phyloP scores from a whole-genome alignment of 371 early-diverging fungal species.

The Phascolomyces articulosus region DNA sequence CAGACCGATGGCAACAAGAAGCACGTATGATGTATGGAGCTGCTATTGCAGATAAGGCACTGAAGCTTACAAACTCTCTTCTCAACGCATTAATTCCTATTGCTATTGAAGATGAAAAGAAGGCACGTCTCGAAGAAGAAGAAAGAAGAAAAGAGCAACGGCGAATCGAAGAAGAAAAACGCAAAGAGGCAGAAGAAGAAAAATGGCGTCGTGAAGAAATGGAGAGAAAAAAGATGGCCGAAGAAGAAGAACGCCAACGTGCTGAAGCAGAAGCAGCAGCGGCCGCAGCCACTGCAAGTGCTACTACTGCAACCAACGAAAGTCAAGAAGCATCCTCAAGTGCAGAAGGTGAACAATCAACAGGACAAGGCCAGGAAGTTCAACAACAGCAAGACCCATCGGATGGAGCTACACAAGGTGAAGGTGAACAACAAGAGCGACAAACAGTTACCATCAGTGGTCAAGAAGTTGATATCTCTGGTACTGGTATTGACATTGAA shows the following conservation, averaged over 20 bases:
- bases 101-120: conserved; percentile 72
- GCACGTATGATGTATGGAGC: conserved; percentile 81
- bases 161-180: conserved; percentile 30
- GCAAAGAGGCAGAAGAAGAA: conserved; percentile 45
- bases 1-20: conserved; percentile 91
- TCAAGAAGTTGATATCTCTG: conserved; percentile 84
- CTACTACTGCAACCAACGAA: conserved; percentile 1
- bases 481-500: conserved; percentile 92
- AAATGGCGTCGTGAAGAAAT: conserved; percentile 58
- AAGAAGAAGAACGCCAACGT: conserved; percentile 33
- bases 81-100: conserved; percentile 77
- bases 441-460: conserved; percentile 54
- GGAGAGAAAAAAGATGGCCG: conserved; percentile 40
- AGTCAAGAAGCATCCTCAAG: conserved; percentile 11
- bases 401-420: background rate
- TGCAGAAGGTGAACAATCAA: conserved; percentile 4
- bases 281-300: background rate
- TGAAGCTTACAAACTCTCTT: conserved; percentile 62
- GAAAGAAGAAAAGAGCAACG: conserved; percentile 46
- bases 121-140: conserved; percentile 58
- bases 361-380: background rate
- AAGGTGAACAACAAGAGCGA: conserved; percentile 39
- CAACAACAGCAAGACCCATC: background rate
- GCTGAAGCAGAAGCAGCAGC: conserved; percentile 17
- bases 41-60: conserved; percentile 59